Conservation (phyloP, 163 green algal species). For the Volvox carteri region DNA sequence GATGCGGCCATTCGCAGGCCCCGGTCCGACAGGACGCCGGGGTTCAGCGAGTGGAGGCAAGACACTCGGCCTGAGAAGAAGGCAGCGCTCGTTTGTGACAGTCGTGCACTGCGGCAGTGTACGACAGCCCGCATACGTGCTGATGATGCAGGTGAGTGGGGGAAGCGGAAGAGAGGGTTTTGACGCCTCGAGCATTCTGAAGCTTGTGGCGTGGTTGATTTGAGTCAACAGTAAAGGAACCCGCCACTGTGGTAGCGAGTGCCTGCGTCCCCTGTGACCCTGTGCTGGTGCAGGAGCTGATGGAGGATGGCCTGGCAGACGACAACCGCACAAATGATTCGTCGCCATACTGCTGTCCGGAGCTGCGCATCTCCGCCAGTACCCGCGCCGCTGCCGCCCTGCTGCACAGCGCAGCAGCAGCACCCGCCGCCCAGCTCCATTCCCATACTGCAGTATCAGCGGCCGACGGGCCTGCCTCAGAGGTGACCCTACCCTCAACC, state of each 20-base stretch:
- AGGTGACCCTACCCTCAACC: neutral
- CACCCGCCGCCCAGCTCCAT: neutral
- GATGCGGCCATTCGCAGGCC: too few relatives aligned
- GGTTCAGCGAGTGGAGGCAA: neutral
- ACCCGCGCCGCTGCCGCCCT: conserved; percentile 63
- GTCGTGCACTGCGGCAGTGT: conserved; percentile 87
- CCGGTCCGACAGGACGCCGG: neutral
- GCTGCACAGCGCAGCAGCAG: conserved; percentile 46
- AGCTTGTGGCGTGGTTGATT: neutral
- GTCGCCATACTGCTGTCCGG: neutral
- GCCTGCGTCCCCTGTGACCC: neutral
- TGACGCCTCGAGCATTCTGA: neutral
- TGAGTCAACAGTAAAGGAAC: too few relatives aligned
- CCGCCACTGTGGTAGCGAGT: too few relatives aligned
- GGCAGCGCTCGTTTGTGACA: conserved; percentile 55
- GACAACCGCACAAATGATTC: neutral
- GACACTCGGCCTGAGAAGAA: neutral
- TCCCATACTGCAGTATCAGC: neutral
- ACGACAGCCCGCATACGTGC: conserved; percentile 79
- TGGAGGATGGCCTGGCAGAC: neutral
- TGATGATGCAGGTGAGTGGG: conserved; percentile 77
- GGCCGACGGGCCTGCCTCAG: neutral
- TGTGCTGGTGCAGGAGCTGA: conserved; percentile 61
- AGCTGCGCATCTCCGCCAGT: conserved; percentile 57
- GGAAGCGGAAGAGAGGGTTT: neutral